Evolutionary conservation across 495 filamentous ascomycete genomes (phyloP).

Genomic region (Hypoxylon intermedium): DNA sequence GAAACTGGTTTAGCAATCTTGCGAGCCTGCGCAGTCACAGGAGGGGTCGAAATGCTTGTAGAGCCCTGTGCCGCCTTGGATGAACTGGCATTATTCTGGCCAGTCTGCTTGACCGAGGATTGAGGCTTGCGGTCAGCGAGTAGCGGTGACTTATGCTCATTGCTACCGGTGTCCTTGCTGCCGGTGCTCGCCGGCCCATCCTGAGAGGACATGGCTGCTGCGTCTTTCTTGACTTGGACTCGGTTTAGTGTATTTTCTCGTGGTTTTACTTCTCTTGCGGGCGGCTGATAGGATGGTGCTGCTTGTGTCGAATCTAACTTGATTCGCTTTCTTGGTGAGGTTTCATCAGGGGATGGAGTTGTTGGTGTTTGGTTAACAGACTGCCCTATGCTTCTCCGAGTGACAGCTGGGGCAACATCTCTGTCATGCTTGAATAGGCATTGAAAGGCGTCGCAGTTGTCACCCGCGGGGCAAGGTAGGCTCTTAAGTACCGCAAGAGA

Average conservation of each 20-base stretch:
- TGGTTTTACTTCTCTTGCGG: neutral
- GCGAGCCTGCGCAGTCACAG: neutral
- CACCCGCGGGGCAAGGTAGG: constrained; percentile 68
- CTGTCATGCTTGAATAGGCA: constrained; percentile 55
- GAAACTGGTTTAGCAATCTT: constrained; percentile 4
- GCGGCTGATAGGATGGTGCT: constrained; percentile 11
- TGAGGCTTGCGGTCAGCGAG: constrained; percentile 3
- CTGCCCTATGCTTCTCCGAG: constrained; percentile 8
- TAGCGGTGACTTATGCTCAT: neutral
- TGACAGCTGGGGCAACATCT: constrained; percentile 7
- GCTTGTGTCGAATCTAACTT: constrained; percentile 34
- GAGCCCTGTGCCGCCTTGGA: constrained; percentile 4
- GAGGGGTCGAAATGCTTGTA: constrained; percentile 2
- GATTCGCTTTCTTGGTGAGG: constrained; percentile 32
- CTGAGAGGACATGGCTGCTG: constrained; percentile 2
- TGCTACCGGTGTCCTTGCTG: no score
- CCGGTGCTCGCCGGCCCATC: neutral
- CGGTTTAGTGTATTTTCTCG: neutral
- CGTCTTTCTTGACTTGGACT: constrained; percentile 4
- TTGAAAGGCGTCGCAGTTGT: constrained; percentile 48
- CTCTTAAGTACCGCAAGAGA: constrained; percentile 69
- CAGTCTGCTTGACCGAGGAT: neutral
- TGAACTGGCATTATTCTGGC: neutral
- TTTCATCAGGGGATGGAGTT: constrained; percentile 10
- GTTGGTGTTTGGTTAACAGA: constrained; percentile 17